phyloP scores from a whole-genome alignment of 805 yeast species.

The Sugiyamaella lignohabitans region DNA sequence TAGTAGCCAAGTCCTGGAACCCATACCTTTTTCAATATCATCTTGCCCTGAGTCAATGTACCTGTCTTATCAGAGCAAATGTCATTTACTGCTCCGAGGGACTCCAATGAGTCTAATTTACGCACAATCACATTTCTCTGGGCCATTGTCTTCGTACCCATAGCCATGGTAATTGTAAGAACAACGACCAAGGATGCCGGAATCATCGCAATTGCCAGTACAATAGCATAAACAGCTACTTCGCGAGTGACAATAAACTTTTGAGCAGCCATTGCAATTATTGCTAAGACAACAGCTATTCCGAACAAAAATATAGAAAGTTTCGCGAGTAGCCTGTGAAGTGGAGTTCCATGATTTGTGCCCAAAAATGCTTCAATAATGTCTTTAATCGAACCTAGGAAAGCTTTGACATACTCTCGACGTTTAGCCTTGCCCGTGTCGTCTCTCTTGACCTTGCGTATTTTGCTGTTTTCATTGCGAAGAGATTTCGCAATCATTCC shows the following conservation, averaged over 20 bases:
- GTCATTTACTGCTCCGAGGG: slow-evolving; percentile 71
- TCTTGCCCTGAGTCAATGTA: slow-evolving; percentile 72
- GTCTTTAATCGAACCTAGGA: slow-evolving; percentile 29
- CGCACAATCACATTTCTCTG: slow-evolving; percentile 64
- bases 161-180: slow-evolving; percentile 79
- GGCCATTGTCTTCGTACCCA: slow-evolving; percentile 71
- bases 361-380: slow-evolving; percentile 67
- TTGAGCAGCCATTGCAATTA: slow-evolving; percentile 82
- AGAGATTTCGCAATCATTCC: slow-evolving; percentile 63
- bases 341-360: slow-evolving; percentile 71
- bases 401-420: slow-evolving; percentile 43
- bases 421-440: slow-evolving; percentile 39
- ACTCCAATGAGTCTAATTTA: slow-evolving; percentile 71
- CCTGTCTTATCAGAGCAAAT: slow-evolving; percentile 83
- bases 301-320: slow-evolving; percentile 65
- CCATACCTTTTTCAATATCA: slow-evolving; percentile 38
- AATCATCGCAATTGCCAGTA: slow-evolving; percentile 77
- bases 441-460: slow-evolving; percentile 38
- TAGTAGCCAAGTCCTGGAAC: slow-evolving; percentile 32
- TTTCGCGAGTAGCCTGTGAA: slow-evolving; percentile 68
- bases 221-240: slow-evolving; percentile 83
- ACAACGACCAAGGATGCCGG: slow-evolving; percentile 78
- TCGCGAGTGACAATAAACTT: slow-evolving; percentile 65
- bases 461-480: slow-evolving; percentile 3
- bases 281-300: slow-evolving; percentile 79